Base-by-base conservation (phyloP, 768 basidiomycete genomes). In the Dendrothele bispora region DNA sequence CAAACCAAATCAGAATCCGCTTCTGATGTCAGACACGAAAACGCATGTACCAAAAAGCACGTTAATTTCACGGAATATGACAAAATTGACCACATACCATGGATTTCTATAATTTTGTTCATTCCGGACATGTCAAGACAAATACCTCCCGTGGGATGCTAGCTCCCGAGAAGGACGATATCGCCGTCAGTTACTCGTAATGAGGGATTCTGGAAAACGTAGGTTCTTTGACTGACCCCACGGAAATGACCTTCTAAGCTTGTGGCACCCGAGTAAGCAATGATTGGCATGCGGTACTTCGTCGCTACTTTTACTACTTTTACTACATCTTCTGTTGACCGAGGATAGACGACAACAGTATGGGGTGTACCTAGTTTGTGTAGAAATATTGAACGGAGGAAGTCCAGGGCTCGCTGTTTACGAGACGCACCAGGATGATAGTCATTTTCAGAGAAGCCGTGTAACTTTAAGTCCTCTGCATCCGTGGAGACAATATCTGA, bases 231-330 rank as follows among this genome's bases (percentile, higher is more conserved):
- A 65, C 80, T 49, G 54, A 88, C 88, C 24, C 80, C 82, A 29
- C 77, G 69, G 52, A 77, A 83, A 52, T 91, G 86, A 0, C 91
- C 91, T 60, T 94, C 92, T 20, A 95, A 63, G 56, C 79, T 83
- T 0, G 92, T 95, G 2, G 85, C 92, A 8, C 89, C 92, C 0
- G 84, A 83, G 63, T 86, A 93, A 2, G 91, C 79, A 1, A 79
- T 80, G 18, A 95, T 65, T 0, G 93, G 93, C 69, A 94, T 85
- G 22, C 72, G 73, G 66, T 84, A 86, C 62, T 84, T 84, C 32
- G 74, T 77, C 2, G 92, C 87, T 38, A 88, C 75, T 49, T 85
- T 80, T 39, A 95, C 86, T 39, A 92, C 76, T 54, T 79, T 75
- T 32, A 86, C 84, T 1, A 95, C 90, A 55, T 95, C 91, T 52